Base-by-base conservation (phyloP, 2,329 filamentous ascomycete genomes). In the Clonostachys sp. region DNA sequence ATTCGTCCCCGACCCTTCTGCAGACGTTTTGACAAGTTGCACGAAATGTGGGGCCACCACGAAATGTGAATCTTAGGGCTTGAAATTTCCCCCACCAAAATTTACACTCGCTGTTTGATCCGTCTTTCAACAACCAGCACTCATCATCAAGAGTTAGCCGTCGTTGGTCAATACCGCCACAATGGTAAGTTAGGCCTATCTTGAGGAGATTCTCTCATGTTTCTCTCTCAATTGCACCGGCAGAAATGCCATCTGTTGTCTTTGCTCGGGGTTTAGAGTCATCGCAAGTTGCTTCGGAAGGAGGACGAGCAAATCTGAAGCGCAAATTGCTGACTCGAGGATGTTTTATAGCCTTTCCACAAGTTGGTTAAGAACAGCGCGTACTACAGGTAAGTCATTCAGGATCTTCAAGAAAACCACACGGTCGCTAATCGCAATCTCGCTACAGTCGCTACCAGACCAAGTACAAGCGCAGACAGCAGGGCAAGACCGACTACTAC, bases 401-500 rank as follows among this genome's bases (percentile, higher is more conserved):
- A 38, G 24, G 34, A 6, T 6, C 16, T 41, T 42, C 24, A 17
- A 18, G 30, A 17, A 34, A 35, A 20, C 30, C 34, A 36, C 6
- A 16, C 46, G 20, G 24, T 30, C 24, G 24, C 24, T 30, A 30
- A 30, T 30, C 10, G 24, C 9, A 30, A 30, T 30, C 12, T 18
- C 36, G 14, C 54, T 41, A 48, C 71, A 96, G 91, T 74, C 91
- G 94, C 77, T 99, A 88, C 85, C 94, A 99, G 83, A 96, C 94
- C 72, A 99, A 99, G 87, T 99, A 96, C 89, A 94, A 91, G 83
- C 91, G 94, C 73, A 87, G 94, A 77, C 85, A 89, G 62, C 71
- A 87, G 68, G 94, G 94, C 72, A 99, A 99, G 89, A 99, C 94
- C 80, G 94, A 99, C 75, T 99, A 99, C 90, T 97, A 96, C 76